Conservation (phyloP, 2,329 filamentous ascomycete genomes). For the Leptographium galeiforme region DNA sequence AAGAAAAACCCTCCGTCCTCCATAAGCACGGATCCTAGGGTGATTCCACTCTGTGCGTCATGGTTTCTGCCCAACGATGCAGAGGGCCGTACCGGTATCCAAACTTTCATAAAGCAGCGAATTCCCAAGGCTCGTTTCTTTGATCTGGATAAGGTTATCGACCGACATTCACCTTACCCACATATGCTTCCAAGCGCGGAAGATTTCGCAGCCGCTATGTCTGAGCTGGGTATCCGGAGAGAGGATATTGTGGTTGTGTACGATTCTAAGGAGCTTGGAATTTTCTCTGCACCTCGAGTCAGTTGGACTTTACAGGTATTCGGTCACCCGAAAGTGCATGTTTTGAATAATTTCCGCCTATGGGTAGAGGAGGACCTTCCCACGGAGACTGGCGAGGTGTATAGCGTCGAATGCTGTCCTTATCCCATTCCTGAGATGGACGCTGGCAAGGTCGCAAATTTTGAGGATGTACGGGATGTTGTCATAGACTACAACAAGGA, state of each 20-base stretch:
- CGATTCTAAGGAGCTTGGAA: conserved; percentile 78
- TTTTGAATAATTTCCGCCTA: conserved; percentile 91
- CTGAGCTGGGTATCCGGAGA: conserved; percentile 68
- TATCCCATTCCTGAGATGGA: conserved; percentile 52
- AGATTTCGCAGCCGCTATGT: conserved; percentile 78
- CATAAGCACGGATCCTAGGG: conserved; percentile 67
- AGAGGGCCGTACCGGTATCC: conserved; percentile 56
- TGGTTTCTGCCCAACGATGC: conserved; percentile 93
- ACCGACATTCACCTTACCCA: conserved; percentile 77
- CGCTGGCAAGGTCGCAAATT: conserved; percentile 55
- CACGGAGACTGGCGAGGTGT: conserved; percentile 65
- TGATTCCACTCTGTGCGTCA: conserved; percentile 79
- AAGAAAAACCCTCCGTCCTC: conserved; percentile 68
- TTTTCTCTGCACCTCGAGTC: conserved; percentile 87
- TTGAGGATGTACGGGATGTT: conserved; percentile 70
- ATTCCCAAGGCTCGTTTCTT: conserved; percentile 92
- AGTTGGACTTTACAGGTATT: conserved; percentile 89
- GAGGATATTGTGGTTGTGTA: conserved; percentile 93
- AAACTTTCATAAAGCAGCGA: conserved; percentile 68
- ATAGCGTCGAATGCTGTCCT: conserved; percentile 49
- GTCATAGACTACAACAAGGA: conserved; percentile 68
- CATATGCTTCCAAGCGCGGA: conserved; percentile 86
- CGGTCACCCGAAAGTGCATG: conserved; percentile 75
- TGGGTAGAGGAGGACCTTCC: conserved; percentile 79
- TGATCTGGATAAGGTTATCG: conserved; percentile 83